Percentiles rank a stretch among this genome's conserved stretches.
These are phyloP conservation scores for Heracleum sosnowskyi DNA, from an alignment of 129 eudicot genomes.

Conservation along the genomic window DNA sequence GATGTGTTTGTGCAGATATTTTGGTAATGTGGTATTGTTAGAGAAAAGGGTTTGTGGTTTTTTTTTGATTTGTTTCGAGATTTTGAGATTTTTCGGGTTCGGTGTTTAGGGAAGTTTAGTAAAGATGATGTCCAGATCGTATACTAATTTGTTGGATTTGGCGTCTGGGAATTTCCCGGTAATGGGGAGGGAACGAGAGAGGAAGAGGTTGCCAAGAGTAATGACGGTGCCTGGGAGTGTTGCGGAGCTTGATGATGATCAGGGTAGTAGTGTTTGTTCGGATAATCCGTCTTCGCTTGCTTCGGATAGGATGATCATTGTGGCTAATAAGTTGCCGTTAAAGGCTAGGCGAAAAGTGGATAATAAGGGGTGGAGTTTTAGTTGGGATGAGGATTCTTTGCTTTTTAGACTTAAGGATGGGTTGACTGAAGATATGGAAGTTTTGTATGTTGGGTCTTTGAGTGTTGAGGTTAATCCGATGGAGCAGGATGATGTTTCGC, in stretches of 20 bases:
- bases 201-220: constrained; percentile 19
- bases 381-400: constrained; percentile 32
- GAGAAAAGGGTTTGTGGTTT: background rate
- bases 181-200: constrained; percentile 20
- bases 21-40: background rate
- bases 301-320: constrained; percentile 32
- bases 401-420: constrained; percentile 30
- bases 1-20: constrained; percentile 15
- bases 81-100: background rate
- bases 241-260: constrained; percentile 24
- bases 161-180: constrained; percentile 28
- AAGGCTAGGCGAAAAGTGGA: constrained; percentile 23
- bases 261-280: constrained; percentile 18
- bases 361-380: constrained; percentile 27
- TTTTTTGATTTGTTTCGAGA: background rate
- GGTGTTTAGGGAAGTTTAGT: background rate
- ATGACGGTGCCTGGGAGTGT: constrained; percentile 30
- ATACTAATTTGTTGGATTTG: constrained; percentile 28
- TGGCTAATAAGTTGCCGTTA: constrained; percentile 26
- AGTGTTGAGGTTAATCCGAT: constrained; percentile 12
- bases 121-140: constrained; percentile 30
- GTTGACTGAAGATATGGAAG: constrained; percentile 23
- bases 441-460: constrained; percentile 15
- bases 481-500: constrained; percentile 18
- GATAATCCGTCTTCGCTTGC: constrained; percentile 28